Conservation (phyloP, 2,329 filamentous ascomycete genomes). For the Phyllosticta ampelicida region DNA sequence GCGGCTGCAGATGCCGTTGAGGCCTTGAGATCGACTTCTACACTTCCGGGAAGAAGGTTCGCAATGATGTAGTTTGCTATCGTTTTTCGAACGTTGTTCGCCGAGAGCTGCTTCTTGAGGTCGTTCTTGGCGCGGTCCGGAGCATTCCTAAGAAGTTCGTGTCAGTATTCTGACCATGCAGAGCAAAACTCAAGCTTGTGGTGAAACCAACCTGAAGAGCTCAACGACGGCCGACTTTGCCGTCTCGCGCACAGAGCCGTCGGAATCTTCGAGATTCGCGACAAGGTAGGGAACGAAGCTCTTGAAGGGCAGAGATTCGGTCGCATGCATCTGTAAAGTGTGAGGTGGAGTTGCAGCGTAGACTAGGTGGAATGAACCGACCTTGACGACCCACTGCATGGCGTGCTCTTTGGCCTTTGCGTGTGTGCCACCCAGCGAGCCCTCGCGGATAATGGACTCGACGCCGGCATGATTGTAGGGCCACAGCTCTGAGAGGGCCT, state of each 20-base stretch:
- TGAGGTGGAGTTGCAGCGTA: slow-evolving; percentile 11
- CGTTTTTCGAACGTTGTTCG: slow-evolving; percentile 73
- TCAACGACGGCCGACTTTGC: slow-evolving; percentile 78
- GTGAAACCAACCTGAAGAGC: slow-evolving; percentile 57
- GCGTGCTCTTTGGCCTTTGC: slow-evolving; percentile 72
- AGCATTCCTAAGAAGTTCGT: slow-evolving; percentile 47
- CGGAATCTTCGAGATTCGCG: slow-evolving; percentile 79
- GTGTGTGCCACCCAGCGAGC: slow-evolving; percentile 69
- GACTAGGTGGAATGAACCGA: slow-evolving; percentile 21
- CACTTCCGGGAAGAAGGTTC: slow-evolving; percentile 46
- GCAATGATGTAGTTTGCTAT: slow-evolving; percentile 75
- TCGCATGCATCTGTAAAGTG: slow-evolving; percentile 59
- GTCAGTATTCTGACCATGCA: neutral
- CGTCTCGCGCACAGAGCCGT: slow-evolving; percentile 73
- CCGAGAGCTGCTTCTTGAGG: slow-evolving; percentile 74
- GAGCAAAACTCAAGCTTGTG: neutral
- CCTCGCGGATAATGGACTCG: slow-evolving; percentile 68
- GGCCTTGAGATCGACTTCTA: slow-evolving; percentile 23
- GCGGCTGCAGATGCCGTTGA: slow-evolving; percentile 30
- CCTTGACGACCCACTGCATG: slow-evolving; percentile 75
- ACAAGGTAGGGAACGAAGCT: slow-evolving; percentile 74
- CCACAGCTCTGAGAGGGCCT: slow-evolving; percentile 70
- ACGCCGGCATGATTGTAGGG: slow-evolving; percentile 58
- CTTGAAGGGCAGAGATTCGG: slow-evolving; percentile 69
- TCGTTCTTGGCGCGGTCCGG: slow-evolving; percentile 78